A percentile compares a stretch with the other conserved stretches of the same genome.
These are phyloP conservation scores for Penicillium salamii DNA, from an alignment of 495 filamentous ascomycete species.

Conservation along the genomic window DNA sequence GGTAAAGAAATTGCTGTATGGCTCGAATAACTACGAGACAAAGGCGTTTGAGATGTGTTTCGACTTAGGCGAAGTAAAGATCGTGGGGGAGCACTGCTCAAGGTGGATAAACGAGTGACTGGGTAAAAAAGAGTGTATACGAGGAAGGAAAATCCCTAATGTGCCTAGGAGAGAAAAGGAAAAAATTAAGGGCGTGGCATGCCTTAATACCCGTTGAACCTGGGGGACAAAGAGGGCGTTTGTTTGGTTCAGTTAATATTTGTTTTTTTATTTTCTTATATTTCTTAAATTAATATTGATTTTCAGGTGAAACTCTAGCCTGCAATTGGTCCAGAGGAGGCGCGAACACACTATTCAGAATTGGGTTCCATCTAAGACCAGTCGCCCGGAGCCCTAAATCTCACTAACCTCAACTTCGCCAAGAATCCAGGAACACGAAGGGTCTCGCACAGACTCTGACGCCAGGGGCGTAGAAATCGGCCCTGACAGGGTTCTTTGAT, in stretches of 20 bases:
- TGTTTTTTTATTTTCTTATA: conserved; percentile 5
- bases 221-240: conserved; percentile 12
- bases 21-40: conserved; percentile 7
- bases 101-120: conserved; percentile 22
- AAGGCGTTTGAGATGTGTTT: conserved; percentile 1
- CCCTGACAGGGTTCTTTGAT: too few relatives aligned
- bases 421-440: conserved; percentile 2
- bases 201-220: conserved; percentile 19
- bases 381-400: conserved; percentile 5
- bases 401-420: background rate
- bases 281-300: conserved; percentile 6
- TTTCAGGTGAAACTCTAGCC: background rate
- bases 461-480: conserved; percentile 7
- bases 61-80: conserved; percentile 23
- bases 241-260: conserved; percentile 8
- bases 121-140: conserved; percentile 18
- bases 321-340: conserved; percentile 12
- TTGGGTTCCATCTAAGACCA: conserved; percentile 16
- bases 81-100: conserved; percentile 29
- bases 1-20: background rate
- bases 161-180: conserved; percentile 16
- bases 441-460: conserved; percentile 15
- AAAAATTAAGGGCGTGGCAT: conserved; percentile 21
- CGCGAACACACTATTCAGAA: conserved; percentile 19
- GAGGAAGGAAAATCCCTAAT: conserved; percentile 9